Evolutionary conservation across 805 yeast genomes (phyloP), one percentile per base, ranked within the genome.

Genomic region (Saccharomycopsis sp.): DNA sequence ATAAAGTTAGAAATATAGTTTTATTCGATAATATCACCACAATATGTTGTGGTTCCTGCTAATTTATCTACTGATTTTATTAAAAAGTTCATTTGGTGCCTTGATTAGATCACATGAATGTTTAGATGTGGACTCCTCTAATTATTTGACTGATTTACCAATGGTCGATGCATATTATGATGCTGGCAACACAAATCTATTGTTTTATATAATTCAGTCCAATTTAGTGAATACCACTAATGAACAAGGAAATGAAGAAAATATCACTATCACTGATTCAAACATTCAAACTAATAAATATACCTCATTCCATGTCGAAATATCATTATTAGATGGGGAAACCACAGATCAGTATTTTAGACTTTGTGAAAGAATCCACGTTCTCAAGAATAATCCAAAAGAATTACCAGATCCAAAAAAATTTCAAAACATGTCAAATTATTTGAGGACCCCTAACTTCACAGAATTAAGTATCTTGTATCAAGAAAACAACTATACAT

Each of bases 251-350:
- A 8, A 8, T 8, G 12, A 18, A 10, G 15, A 21, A 17, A 21
- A 12, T 13, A 5, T 34, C 17, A 40, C 48, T 18, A 63, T 71
- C 8, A 48, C 57, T 12, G 77, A 72, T 45, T 69, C 70, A 25
- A 63, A 72, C 48, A 9, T 47, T 2, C 54, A 63, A 3, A 65
- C 76, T 1, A 70, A 71, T 52, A 61, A 56, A 46, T 71, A 54
- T 50, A 69, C 77, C 8, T 69, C 75, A 2, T 52, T 72, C 32
- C 72, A 69, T 39, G 67, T 69, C 10, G 58, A 60, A 28, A 54
- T 70, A 6, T 60, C 59, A 35, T 70, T 65, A 49, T 59, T 62
- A 53, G 74, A 71, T 14, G 63, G 65, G 32, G 52, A 55, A 20
- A 51, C 70, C 5, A 49, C 59, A 9, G 62, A 61, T 43, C 64